These are phyloP conservation scores for Hypoxylon sp. DNA, from an alignment of 2,329 filamentous ascomycete genomes.

Conservation along the genomic window DNA sequence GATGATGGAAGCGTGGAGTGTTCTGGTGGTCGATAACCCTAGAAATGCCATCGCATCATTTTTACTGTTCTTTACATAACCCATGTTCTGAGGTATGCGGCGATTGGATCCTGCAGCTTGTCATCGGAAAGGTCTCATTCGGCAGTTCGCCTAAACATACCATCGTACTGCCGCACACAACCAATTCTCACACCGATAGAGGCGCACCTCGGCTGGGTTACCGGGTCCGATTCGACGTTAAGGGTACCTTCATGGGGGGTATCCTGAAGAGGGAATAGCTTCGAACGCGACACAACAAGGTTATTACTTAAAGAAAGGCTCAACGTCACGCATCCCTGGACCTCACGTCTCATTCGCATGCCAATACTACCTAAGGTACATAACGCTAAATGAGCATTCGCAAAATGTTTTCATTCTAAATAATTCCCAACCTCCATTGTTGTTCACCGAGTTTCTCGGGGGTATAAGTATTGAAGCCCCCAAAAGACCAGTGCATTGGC, in stretches of 20 bases:
- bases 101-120: background rate
- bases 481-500: background rate
- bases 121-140: background rate
- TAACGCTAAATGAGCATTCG: no score
- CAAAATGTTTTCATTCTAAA: no score
- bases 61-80: background rate
- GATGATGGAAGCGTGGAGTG: background rate
- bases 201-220: constrained; percentile 3
- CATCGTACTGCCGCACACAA: background rate
- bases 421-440: no score
- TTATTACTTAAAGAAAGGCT: background rate
- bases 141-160: background rate
- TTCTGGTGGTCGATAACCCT: background rate
- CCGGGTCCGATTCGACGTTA: background rate
- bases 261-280: background rate
- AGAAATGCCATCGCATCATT: background rate
- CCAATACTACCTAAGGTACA: no score
- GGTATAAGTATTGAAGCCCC: no score
- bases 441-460: no score
- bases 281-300: background rate
- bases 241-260: background rate
- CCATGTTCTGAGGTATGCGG: background rate
- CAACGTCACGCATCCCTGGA: no score
- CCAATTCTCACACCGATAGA: constrained; percentile 2
- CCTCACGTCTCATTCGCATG: no score